phyloP scores from a whole-genome alignment of 2,329 filamentous ascomycete species.

The Lecanicillium sp. region DNA sequence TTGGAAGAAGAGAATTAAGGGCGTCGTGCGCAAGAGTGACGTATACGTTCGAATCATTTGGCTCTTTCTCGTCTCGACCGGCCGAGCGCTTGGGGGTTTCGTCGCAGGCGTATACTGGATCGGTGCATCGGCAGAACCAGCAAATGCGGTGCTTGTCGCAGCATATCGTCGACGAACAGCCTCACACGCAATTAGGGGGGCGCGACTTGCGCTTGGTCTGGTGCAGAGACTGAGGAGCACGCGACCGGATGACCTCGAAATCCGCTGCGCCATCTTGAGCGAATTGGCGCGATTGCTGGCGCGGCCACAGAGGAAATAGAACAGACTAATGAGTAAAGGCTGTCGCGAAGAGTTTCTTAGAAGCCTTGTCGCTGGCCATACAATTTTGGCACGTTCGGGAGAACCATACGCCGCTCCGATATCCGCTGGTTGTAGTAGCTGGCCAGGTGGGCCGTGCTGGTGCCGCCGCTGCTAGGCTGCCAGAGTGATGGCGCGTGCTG shows the following conservation, averaged over 20 bases:
- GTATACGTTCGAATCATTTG: slow-evolving; percentile 84
- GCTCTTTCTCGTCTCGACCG: slow-evolving; percentile 80
- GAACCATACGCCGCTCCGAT: slow-evolving; percentile 14
- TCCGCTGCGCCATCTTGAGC: slow-evolving; percentile 5
- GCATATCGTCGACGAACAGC: slow-evolving; percentile 5
- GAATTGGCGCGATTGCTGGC: neutral
- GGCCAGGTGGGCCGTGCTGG: neutral
- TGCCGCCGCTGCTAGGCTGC: slow-evolving; percentile 6
- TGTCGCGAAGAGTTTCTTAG: neutral
- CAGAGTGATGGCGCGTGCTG: slow-evolving; percentile 12
- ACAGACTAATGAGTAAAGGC: neutral
- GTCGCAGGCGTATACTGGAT: slow-evolving; percentile 54
- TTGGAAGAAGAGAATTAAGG: slow-evolving; percentile 77
- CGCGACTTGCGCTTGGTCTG: slow-evolving; percentile 1
- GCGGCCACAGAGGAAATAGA: neutral
- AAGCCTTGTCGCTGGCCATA: neutral
- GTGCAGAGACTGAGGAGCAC: neutral
- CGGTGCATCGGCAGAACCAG: slow-evolving; percentile 28
- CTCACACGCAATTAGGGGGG: neutral
- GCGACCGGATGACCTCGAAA: neutral
- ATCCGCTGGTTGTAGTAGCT: neutral
- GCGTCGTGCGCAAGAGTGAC: slow-evolving; percentile 77
- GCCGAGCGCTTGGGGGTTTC: slow-evolving; percentile 83
- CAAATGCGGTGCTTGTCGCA: slow-evolving; percentile 14
- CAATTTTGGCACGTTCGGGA: slow-evolving; percentile 8